Evolutionary conservation across 176 grass and related monocot genomes (phyloP).

Genomic region (Aegilops umbellulata): DNA sequence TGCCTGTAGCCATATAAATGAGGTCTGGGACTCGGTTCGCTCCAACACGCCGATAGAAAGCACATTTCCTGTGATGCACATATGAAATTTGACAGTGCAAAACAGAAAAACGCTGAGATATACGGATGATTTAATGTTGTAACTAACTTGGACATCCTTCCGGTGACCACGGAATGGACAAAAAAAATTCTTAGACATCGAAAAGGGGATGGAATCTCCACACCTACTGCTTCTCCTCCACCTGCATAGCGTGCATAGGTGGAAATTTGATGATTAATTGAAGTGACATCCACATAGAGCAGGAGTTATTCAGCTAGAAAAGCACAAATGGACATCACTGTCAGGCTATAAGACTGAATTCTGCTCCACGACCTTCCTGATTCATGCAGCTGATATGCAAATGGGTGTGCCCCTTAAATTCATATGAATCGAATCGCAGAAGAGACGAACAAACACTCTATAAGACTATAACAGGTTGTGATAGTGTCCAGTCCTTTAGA

Average conservation of each 20-base stretch:
- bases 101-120: background rate
- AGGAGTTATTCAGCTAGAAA: slow-evolving; percentile 30
- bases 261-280: too few species aligned
- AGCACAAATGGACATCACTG: background rate
- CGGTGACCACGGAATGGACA: slow-evolving; percentile 70
- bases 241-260: too few species aligned
- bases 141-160: slow-evolving; percentile 84
- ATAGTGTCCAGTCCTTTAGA: too few species aligned
- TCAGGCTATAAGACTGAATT: background rate
- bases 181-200: slow-evolving; percentile 84
- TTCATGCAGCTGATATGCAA: background rate
- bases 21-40: too few species aligned
- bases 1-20: too few species aligned
- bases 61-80: background rate
- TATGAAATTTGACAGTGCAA: slow-evolving; percentile 1
- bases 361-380: background rate
- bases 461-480: too few species aligned
- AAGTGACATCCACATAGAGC: slow-evolving; percentile 21
- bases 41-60: too few species aligned
- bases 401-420: background rate
- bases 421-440: too few species aligned
- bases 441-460: too few species aligned
- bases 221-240: too few species aligned
- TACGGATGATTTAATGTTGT: background rate
- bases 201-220: slow-evolving; percentile 45